phyloP scores from a whole-genome alignment of 208 protist species.

The Leishmania guyanensis region DNA sequence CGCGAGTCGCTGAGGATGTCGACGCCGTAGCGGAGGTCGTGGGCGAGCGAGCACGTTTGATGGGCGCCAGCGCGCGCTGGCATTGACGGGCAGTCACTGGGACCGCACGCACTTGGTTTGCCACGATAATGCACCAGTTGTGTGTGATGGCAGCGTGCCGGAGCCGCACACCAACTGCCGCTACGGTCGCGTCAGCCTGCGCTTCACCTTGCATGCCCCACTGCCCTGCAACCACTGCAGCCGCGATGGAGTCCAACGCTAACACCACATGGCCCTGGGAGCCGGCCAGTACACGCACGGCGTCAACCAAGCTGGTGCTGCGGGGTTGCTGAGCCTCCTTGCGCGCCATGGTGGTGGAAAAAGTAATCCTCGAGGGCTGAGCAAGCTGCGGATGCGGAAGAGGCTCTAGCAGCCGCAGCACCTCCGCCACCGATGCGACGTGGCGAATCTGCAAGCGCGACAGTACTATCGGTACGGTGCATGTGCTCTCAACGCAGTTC shows the following conservation, averaged over 20 bases:
- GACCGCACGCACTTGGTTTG: slow-evolving; percentile 61
- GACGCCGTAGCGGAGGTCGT: neutral
- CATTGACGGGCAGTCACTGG: slow-evolving; percentile 10
- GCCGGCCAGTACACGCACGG: slow-evolving; percentile 30
- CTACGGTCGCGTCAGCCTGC: slow-evolving; percentile 22
- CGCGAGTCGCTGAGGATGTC: neutral
- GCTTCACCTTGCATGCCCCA: slow-evolving; percentile 7
- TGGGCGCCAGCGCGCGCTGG: neutral
- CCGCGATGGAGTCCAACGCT: slow-evolving; percentile 74
- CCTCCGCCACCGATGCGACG: slow-evolving; percentile 36
- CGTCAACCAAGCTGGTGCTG: slow-evolving; percentile 16
- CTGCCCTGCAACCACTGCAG: slow-evolving; percentile 26
- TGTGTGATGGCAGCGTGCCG: slow-evolving; percentile 40
- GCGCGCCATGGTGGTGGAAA: neutral
- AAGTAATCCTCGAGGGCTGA: neutral
- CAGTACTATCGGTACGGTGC: slow-evolving; percentile 37
- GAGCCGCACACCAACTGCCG: slow-evolving; percentile 32
- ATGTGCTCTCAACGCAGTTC: slow-evolving; percentile 29
- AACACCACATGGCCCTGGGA: slow-evolving; percentile 39
- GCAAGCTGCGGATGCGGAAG: neutral
- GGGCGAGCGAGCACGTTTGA: slow-evolving; percentile 22
- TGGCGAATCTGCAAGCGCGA: slow-evolving; percentile 48
- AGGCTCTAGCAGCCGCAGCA: slow-evolving; percentile 38
- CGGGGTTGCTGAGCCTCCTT: neutral
- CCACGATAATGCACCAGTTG: slow-evolving; percentile 52